Base-by-base conservation (phyloP, 73 alveolate genomes). In the Paramecium primaurelia region DNA sequence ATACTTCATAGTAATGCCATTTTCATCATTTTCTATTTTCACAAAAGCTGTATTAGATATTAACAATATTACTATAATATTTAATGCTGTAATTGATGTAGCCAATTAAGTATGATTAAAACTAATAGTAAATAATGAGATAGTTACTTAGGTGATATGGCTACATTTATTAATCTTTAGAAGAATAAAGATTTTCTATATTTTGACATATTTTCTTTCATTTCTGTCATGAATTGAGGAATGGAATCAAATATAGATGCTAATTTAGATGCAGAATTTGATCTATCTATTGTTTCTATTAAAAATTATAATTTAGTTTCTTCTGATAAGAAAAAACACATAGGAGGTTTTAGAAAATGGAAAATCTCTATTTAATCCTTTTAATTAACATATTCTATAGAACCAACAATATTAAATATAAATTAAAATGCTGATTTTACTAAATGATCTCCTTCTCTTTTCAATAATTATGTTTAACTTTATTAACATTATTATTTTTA, bases 171-270 rank as follows among this genome's bases (percentile, higher is more conserved):
- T 49, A 80, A 80, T 80, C 75, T 42, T 36, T 80, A 16, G 7
- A 26, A 80, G 34, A 80, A 45, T 47, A 10, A 45, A 2, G 91
- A 80, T 20, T 42, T 45, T 80, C 91, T 42, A 26, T 80, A 80
- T 45, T 80, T 80, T 0, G 91, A 10, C 73, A 80, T 42, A n/a
- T 80, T 80, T 47, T 80, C 91, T 20, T 80, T 25, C 91, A 80
- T 80, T 47, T 80, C 91, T 6, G 91, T 49, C 91, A 80, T 80
- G 49, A 80, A 80, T 42, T 40, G 22, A 3, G 91, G 91, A 47
- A 80, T 80, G 25, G 58, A 25, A 26, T 80, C 91, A 80, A 45
- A 40, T 18, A 80, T 45, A 4, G 91, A 80, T 20, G 71, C 47
- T 9, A 80, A 11, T n/a, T 80, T 80, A 25, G 91, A 80, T 42